Conservation (phyloP, 345 rosid species). For the Cardiospermum halicacabum region DNA sequence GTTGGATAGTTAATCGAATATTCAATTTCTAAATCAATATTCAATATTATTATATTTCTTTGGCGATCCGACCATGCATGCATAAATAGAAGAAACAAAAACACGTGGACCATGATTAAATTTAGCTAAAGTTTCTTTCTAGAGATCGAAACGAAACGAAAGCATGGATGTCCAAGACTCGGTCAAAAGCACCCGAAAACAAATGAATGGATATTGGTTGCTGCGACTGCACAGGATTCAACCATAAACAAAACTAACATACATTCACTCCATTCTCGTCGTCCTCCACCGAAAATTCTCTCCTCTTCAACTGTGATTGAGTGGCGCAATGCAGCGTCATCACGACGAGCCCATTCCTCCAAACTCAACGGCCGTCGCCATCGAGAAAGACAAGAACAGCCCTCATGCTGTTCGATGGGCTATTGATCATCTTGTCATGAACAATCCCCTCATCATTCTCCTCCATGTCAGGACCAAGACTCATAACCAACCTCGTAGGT, state of each 20-base stretch:
- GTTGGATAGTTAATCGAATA: too few species aligned
- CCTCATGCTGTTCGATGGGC: constrained; percentile 87
- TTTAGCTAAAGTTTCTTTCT: neutral
- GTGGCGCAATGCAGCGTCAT: neutral
- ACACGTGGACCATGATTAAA: neutral
- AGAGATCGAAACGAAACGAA: too few species aligned
- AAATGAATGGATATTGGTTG: neutral
- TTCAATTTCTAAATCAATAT: too few species aligned
- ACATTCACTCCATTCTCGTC: neutral
- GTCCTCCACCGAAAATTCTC: neutral
- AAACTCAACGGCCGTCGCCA: constrained; percentile 59
- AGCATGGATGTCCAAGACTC: constrained; percentile 5
- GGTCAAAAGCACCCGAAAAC: constrained; percentile 27
- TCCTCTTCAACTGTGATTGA: neutral
- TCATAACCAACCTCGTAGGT: constrained; percentile 57
- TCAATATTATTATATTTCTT: too few species aligned
- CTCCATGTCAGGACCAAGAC: constrained; percentile 58
- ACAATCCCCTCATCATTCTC: constrained; percentile 36
- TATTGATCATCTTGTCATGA: constrained; percentile 50
- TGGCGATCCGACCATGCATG: too few species aligned
- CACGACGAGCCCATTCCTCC: constrained; percentile 30
- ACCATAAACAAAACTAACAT: constrained; percentile 4
- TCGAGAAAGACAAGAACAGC: constrained; percentile 86
- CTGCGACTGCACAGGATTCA: neutral
- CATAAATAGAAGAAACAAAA: too few species aligned